These are phyloP conservation scores for Nothomitra cinnamomea DNA, from an alignment of 2,329 filamentous ascomycete species.

Conservation along the genomic window DNA sequence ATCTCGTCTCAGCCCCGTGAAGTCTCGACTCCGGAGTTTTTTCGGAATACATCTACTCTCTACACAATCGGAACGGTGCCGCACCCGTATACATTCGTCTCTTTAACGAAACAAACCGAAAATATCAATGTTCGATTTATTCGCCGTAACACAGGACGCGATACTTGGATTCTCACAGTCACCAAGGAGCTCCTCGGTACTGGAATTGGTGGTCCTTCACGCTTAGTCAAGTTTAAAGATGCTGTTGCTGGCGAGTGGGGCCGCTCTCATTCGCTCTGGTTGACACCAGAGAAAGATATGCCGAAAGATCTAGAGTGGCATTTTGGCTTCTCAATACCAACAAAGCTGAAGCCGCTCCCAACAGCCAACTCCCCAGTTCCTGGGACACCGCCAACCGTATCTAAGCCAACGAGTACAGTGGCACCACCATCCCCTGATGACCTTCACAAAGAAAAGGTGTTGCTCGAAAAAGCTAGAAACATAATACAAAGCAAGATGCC, in stretches of 20 bases:
- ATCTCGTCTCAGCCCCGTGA: slow-evolving; percentile 44
- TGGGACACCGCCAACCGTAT: slow-evolving; percentile 29
- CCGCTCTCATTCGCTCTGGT: slow-evolving; percentile 55
- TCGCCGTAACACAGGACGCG: slow-evolving; percentile 50
- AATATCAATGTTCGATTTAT: slow-evolving; percentile 48
- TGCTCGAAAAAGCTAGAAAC: slow-evolving; percentile 36
- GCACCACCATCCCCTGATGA: slow-evolving; percentile 37
- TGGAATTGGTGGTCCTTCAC: slow-evolving; percentile 42
- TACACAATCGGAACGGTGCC: slow-evolving; percentile 81
- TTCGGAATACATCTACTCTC: slow-evolving; percentile 51
- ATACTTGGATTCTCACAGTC: slow-evolving; percentile 58
- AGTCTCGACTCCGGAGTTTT: slow-evolving; percentile 48
- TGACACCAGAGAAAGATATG: slow-evolving; percentile 51
- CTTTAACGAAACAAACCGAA: slow-evolving; percentile 41
- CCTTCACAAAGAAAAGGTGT: slow-evolving; percentile 33
- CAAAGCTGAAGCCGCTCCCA: slow-evolving; percentile 27
- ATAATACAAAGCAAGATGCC: slow-evolving; percentile 22
- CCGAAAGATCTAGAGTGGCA: slow-evolving; percentile 71
- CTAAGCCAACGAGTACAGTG: slow-evolving; percentile 29
- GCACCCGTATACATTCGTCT: slow-evolving; percentile 72
- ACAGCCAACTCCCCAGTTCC: slow-evolving; percentile 36
- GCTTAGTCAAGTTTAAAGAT: slow-evolving; percentile 64
- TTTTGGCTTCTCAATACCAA: slow-evolving; percentile 64
- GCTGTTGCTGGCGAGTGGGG: slow-evolving; percentile 54
- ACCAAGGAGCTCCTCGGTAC: slow-evolving; percentile 52